Evolutionary conservation across 805 yeast species (phyloP).

Genomic region (Yarrowia sp.): DNA sequence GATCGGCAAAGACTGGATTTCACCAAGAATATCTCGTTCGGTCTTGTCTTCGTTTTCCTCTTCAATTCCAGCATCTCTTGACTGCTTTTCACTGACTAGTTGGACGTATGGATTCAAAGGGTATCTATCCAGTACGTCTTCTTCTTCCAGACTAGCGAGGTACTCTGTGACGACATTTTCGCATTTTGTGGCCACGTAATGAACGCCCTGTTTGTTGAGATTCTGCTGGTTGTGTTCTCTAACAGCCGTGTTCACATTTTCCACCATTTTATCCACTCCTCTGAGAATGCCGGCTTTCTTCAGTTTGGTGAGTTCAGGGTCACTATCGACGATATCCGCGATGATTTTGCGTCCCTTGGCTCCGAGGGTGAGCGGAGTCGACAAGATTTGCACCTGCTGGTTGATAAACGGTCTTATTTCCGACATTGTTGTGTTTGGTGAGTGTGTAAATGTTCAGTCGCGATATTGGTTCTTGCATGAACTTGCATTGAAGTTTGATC

Average conservation of each 20-base stretch:
- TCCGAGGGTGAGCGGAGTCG: constrained; percentile 31
- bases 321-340: background rate
- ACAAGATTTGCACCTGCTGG: constrained; percentile 35
- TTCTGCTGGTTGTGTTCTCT: background rate
- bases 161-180: constrained; percentile 27
- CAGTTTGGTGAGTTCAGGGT: constrained; percentile 1
- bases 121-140: constrained; percentile 11
- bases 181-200: constrained; percentile 36
- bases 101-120: constrained; percentile 21
- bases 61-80: background rate
- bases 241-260: constrained; percentile 6
- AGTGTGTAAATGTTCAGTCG: background rate
- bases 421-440: constrained; percentile 20
- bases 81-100: constrained; percentile 6
- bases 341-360: constrained; percentile 7
- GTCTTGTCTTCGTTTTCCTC: background rate
- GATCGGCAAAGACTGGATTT: constrained; percentile 10
- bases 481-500: constrained; percentile 8
- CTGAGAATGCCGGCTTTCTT: background rate
- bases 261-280: constrained; percentile 25
- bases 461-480: constrained; percentile 3
- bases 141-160: background rate
- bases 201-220: constrained; percentile 23
- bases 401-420: constrained; percentile 23
- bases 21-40: constrained; percentile 4